phyloP scores from a whole-genome alignment of 805 yeast genomes.

The Candida boidinii region DNA sequence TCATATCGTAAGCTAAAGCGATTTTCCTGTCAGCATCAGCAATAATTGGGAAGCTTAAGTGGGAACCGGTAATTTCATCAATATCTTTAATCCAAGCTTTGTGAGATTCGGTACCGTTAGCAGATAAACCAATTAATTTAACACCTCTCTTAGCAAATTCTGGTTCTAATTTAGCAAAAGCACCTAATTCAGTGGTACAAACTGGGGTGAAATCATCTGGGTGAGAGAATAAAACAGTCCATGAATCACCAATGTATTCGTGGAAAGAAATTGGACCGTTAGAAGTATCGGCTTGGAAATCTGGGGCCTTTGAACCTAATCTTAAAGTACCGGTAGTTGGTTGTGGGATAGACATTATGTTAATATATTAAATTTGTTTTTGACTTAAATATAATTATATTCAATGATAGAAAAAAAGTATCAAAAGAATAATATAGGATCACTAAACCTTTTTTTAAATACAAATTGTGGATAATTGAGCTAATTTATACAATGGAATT shows the following conservation, averaged over 20 bases:
- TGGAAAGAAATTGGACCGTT: conserved; percentile 57
- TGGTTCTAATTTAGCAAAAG: conserved; percentile 62
- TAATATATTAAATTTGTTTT: conserved; percentile 33
- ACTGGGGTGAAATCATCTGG: conserved; percentile 78
- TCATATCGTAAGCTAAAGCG: conserved; percentile 59
- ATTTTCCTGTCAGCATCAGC: conserved; percentile 58
- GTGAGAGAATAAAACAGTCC: conserved; percentile 66
- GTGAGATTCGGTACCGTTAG: conserved; percentile 56
- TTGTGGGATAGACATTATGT: conserved; percentile 29
- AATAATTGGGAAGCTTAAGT: conserved; percentile 56
- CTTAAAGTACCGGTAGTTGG: conserved; percentile 32
- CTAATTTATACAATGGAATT: too few relatives aligned
- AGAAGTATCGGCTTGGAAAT: conserved; percentile 56
- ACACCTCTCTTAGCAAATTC: conserved; percentile 60
- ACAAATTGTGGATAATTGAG: too few relatives aligned
- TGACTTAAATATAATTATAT: conserved; percentile 82
- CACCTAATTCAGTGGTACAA: conserved; percentile 73
- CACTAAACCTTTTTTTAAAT: too few relatives aligned
- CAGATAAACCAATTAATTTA: conserved; percentile 60
- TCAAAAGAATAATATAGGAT: too few relatives aligned
- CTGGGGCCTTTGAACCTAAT: conserved; percentile 61
- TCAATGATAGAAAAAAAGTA: too few relatives aligned
- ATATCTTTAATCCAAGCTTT: conserved; percentile 64
- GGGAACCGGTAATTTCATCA: conserved; percentile 54
- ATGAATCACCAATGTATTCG: conserved; percentile 49